Conservation (phyloP, 73 alveolate genomes). For the Tetrahymena elliotti region DNA sequence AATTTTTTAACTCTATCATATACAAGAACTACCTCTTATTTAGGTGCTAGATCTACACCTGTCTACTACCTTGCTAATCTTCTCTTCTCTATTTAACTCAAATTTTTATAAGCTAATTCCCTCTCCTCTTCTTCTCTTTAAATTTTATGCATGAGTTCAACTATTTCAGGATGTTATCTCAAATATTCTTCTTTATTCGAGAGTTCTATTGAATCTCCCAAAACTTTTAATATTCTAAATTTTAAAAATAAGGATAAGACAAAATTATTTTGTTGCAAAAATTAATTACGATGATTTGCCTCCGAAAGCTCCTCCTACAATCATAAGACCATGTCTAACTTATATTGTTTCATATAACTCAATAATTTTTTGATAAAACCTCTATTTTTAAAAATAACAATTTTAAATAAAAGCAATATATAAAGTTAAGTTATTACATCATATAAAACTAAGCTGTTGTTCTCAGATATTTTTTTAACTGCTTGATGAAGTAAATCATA, state of each 20-base stretch:
- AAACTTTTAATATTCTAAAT: neutral
- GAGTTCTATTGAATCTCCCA: neutral
- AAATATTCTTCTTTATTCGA: neutral
- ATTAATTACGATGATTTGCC: conserved; percentile 88
- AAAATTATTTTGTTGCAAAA: too few species aligned
- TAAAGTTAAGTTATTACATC: neutral
- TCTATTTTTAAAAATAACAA: conserved; percentile 2
- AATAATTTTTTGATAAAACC: conserved; percentile 76
- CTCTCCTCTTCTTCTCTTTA: neutral
- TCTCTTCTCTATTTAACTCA: neutral
- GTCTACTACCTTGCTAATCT: neutral
- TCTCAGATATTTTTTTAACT: conserved; percentile 47
- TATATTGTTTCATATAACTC: conserved; percentile 88
- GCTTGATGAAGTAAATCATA: conserved; percentile 58
- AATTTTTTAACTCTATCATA: conserved; percentile 49
- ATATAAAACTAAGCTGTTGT: conserved; percentile 53
- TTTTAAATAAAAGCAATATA: neutral
- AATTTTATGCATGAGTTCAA: neutral
- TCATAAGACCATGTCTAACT: conserved; percentile 98
- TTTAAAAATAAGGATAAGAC: neutral
- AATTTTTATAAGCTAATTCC: neutral
- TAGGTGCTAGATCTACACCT: conserved; percentile 71
- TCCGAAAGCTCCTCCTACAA: conserved; percentile 93
- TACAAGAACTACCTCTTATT: conserved; percentile 42
- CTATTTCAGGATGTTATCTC: neutral